Conservation (phyloP, 768 basidiomycete genomes). For the Tylopilus intermedius region DNA sequence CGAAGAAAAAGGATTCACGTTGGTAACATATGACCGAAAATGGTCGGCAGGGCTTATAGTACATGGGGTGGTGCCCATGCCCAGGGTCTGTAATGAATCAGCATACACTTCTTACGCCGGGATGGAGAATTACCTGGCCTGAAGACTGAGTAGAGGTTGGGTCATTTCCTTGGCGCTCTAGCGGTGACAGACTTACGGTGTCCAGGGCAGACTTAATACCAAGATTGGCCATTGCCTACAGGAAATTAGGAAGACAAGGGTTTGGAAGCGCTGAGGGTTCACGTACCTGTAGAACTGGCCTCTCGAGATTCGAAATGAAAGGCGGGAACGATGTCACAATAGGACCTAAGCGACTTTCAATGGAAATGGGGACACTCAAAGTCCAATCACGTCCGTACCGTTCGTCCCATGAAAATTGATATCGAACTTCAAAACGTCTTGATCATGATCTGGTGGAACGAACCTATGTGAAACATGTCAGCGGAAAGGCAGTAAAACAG, state of each 20-base stretch:
- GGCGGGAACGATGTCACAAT: conserved; percentile 2
- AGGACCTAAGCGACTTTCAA: neutral
- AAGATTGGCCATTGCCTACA: neutral
- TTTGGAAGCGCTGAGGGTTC: neutral
- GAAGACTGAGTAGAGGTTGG: neutral
- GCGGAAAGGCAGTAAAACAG: neutral
- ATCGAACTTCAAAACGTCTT: neutral
- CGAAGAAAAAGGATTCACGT: neutral
- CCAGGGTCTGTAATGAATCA: neutral
- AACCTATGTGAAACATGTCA: neutral
- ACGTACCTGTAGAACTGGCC: neutral
- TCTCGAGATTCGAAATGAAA: neutral
- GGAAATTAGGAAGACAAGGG: neutral
- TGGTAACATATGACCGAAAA: conserved; percentile 2
- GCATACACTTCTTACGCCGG: neutral
- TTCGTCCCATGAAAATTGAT: neutral
- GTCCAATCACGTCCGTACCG: neutral
- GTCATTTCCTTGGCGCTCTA: neutral
- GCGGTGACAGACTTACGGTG: neutral
- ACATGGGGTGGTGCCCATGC: neutral
- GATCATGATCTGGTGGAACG: conserved; percentile 2
- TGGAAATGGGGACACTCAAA: neutral
- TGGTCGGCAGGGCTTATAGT: neutral
- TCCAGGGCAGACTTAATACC: neutral
- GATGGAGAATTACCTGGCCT: neutral